Evolutionary conservation across 768 basidiomycete genomes (phyloP).

Genomic region (Rhodotorula paludigena): DNA sequence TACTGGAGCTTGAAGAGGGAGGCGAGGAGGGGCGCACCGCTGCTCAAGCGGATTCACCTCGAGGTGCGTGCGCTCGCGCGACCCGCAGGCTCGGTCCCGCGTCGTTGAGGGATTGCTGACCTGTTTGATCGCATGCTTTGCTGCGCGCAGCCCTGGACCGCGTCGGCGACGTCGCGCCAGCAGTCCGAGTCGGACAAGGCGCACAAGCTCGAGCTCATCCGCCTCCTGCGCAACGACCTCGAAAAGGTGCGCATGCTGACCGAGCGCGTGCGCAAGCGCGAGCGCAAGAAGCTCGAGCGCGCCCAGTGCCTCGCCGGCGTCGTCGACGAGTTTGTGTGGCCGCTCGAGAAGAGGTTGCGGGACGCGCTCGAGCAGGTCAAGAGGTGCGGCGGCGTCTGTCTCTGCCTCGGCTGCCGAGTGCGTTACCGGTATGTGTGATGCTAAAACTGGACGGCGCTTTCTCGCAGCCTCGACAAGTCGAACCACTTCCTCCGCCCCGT

Average conservation of each 20-base stretch:
- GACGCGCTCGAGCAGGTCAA: conserved; percentile 66
- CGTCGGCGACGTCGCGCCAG: conserved; percentile 57
- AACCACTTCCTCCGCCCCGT: conserved; percentile 72
- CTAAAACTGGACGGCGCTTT: conserved; percentile 21
- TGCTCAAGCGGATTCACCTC: conserved; percentile 84
- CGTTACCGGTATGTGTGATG: neutral
- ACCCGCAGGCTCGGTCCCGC: neutral
- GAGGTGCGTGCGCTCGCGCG: conserved; percentile 53
- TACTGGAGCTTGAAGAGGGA: conserved; percentile 99
- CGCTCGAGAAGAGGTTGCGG: conserved; percentile 60
- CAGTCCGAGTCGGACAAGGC: conserved; percentile 77
- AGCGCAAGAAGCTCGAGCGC: conserved; percentile 70
- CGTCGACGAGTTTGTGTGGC: conserved; percentile 61
- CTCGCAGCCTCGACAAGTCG: conserved; percentile 51
- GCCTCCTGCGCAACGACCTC: conserved; percentile 69
- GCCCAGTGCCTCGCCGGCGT: conserved; percentile 63
- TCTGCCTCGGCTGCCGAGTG: no score
- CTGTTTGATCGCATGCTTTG: neutral
- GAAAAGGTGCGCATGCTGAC: conserved; percentile 64
- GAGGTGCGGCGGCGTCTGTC: conserved; percentile 53
- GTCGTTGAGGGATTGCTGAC: no score
- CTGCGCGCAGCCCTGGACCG: conserved; percentile 74
- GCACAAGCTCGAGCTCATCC: conserved; percentile 67
- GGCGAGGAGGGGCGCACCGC: conserved; percentile 82
- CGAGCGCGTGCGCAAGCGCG: conserved; percentile 67